Percentiles rank a stretch among this genome's conserved stretches.
These are phyloP conservation scores for Hyaloscypha finlandica DNA, from an alignment of 495 filamentous ascomycete genomes.

Conservation along the genomic window DNA sequence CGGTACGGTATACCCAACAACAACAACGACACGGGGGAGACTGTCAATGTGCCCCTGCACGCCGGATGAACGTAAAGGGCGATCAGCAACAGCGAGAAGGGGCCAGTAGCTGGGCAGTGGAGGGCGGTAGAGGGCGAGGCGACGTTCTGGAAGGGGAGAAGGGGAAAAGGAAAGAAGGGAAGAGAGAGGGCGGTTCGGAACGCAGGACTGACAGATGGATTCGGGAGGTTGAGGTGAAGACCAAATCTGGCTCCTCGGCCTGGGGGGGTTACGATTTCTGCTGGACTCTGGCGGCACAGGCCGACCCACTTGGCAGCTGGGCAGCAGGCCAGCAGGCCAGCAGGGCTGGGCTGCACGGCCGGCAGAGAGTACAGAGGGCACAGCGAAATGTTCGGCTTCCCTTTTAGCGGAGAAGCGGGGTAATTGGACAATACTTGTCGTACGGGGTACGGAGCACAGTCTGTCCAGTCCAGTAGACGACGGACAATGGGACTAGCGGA, in stretches of 20 bases:
- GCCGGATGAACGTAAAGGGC: neutral
- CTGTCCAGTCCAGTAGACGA: neutral
- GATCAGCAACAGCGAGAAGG: neutral
- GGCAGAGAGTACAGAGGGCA: too few relatives aligned
- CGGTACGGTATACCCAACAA: neutral
- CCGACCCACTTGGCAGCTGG: constrained; percentile 4
- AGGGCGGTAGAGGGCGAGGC: neutral
- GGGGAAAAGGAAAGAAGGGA: too few relatives aligned
- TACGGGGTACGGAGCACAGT: too few relatives aligned
- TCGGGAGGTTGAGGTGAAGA: constrained; percentile 2
- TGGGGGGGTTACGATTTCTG: neutral
- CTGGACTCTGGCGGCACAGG: neutral
- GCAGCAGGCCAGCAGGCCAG: too few relatives aligned
- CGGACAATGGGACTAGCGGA: neutral
- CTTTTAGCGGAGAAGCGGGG: constrained; percentile 15
- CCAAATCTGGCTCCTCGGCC: neutral
- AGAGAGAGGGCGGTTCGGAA: too few relatives aligned
- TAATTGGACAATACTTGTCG: too few relatives aligned
- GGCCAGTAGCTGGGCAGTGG: neutral
- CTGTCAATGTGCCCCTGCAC: neutral
- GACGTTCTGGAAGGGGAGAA: neutral
- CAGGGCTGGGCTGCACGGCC: too few relatives aligned
- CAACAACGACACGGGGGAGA: neutral
- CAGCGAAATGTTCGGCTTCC: neutral
- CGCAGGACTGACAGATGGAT: neutral